Conservation (phyloP, 352 stramenopile genomes). For the Globisporangium cederbergense region DNA sequence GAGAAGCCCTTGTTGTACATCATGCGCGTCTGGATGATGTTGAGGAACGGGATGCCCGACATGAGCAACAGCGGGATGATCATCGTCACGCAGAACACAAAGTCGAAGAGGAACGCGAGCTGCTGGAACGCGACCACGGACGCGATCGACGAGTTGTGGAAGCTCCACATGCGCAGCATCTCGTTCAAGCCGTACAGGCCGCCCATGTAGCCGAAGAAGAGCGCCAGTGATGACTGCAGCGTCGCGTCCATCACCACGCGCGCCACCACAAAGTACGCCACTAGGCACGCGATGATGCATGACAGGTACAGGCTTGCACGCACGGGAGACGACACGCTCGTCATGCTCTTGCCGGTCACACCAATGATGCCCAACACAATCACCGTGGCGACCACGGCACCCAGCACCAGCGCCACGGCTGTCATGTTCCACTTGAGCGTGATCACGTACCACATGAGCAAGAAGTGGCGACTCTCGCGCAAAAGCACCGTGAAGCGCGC, state of each 20-base stretch:
- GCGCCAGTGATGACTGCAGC: constrained; percentile 37
- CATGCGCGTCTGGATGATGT: constrained; percentile 88
- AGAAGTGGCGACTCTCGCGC: constrained; percentile 74
- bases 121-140: constrained; percentile 68
- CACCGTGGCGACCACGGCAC: constrained; percentile 47
- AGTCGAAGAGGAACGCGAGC: constrained; percentile 86
- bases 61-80: constrained; percentile 76
- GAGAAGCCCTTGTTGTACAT: constrained; percentile 91
- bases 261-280: constrained; percentile 49
- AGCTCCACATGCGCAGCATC: constrained; percentile 84
- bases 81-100: constrained; percentile 71
- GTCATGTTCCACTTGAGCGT: constrained; percentile 60
- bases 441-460: constrained; percentile 85
- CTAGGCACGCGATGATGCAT: constrained; percentile 30
- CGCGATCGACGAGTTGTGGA: constrained; percentile 61
- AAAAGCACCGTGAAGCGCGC: constrained; percentile 73
- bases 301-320: constrained; percentile 56
- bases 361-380: constrained; percentile 54
- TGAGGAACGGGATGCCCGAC: constrained; percentile 82
- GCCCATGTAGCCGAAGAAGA: constrained; percentile 83
- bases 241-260: constrained; percentile 34
- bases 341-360: constrained; percentile 27
- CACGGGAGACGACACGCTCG: constrained; percentile 29
- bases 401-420: constrained; percentile 54
- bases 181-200: constrained; percentile 81